A percentile compares a stretch with the other conserved stretches of the same genome.
Evolutionary conservation across 305 asterid genomes (phyloP).

Genomic region (Fraxinus ornus): DNA sequence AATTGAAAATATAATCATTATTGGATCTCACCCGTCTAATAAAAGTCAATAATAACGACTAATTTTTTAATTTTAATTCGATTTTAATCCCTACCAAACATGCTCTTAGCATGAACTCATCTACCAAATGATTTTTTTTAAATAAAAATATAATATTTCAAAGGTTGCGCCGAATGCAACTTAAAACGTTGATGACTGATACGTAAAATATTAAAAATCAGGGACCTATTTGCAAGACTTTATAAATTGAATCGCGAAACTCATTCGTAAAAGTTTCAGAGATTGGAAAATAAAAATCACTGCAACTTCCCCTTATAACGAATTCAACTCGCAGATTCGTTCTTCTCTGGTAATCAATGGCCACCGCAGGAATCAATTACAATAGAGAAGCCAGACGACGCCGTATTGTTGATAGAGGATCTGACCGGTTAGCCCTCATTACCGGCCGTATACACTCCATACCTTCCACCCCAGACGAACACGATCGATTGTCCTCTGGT

Average conservation of each 20-base stretch:
- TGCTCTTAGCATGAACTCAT: neutral
- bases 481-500: constrained; percentile 43
- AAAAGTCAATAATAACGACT: no score
- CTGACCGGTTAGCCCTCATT: constrained; percentile 78
- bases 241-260: neutral
- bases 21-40: no score
- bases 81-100: no score
- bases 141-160: no score
- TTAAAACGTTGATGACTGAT: neutral
- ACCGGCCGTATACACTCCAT: constrained; percentile 68
- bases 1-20: no score
- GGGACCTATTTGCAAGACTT: neutral
- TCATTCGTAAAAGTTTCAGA: neutral
- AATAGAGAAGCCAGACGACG: constrained; percentile 69
- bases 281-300: neutral
- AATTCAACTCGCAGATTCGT: neutral
- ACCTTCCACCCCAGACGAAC: constrained; percentile 30
- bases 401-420: constrained; percentile 67
- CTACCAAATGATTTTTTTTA: neutral
- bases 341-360: constrained; percentile 5
- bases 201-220: no score
- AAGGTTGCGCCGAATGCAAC: neutral
- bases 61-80: no score
- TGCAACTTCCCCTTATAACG: neutral
- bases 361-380: constrained; percentile 25